phyloP scores from a whole-genome alignment of 495 filamentous ascomycete genomes.

The Apodospora peruviana region DNA sequence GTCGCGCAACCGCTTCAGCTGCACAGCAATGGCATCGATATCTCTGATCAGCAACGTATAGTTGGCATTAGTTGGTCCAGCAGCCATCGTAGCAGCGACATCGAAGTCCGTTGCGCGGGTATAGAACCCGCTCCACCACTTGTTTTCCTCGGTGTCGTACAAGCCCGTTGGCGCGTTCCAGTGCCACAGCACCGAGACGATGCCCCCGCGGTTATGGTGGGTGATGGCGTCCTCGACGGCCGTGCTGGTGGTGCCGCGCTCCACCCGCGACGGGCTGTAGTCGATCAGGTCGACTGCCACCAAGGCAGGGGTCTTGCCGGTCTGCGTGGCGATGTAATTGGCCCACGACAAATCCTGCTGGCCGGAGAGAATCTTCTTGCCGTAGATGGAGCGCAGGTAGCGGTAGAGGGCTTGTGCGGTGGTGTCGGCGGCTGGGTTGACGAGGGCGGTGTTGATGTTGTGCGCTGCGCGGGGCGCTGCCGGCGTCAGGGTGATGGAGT shows the following conservation, averaged over 20 bases:
- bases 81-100: constrained; percentile 28
- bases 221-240: constrained; percentile 42
- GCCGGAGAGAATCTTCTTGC: constrained; percentile 41
- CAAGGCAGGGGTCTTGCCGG: constrained; percentile 43
- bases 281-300: constrained; percentile 42
- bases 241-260: constrained; percentile 28
- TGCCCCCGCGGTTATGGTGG: constrained; percentile 34
- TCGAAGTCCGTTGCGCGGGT: constrained; percentile 42
- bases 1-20: constrained; percentile 34
- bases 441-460: constrained; percentile 24
- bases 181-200: constrained; percentile 43
- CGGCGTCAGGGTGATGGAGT: constrained; percentile 35
- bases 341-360: constrained; percentile 36
- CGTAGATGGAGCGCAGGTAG: constrained; percentile 38
- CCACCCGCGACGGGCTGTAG: constrained; percentile 40
- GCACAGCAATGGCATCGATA: constrained; percentile 44
- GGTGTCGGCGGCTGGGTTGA: constrained; percentile 24
- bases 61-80: constrained; percentile 33
- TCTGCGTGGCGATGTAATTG: constrained; percentile 31
- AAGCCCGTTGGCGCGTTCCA: constrained; percentile 34
- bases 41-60: constrained; percentile 43
- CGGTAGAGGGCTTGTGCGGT: constrained; percentile 24
- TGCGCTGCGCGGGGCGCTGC: constrained; percentile 30
- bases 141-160: constrained; percentile 34
- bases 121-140: constrained; percentile 47